Evolutionary conservation across 305 asterid species (phyloP).

Genomic region (Withania somnifera): DNA sequence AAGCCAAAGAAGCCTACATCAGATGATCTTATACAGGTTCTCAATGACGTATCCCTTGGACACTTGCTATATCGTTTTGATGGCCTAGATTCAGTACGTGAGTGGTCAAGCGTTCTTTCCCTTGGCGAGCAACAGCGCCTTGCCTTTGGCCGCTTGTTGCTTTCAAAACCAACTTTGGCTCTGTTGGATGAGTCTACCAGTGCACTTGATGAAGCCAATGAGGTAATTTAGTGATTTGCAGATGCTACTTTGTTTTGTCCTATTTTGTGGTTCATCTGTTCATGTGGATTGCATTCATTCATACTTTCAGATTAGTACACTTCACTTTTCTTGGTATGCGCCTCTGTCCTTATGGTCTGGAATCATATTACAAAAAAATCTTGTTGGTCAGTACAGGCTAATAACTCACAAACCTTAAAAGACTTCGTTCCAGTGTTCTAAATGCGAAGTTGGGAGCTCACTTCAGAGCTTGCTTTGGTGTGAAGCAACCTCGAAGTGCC

Average conservation of each 20-base stretch:
- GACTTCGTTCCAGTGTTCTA: too few relatives aligned
- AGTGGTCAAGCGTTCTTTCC: constrained; percentile 87
- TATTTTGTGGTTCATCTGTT: neutral
- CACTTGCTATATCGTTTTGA: constrained; percentile 51
- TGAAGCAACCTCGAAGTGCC: neutral
- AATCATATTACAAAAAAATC: neutral
- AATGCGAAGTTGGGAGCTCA: too few relatives aligned
- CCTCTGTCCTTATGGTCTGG: neutral
- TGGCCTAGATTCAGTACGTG: constrained; percentile 43
- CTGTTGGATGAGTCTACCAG: constrained; percentile 85
- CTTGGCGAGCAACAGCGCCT: constrained; percentile 95
- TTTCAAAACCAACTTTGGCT: constrained; percentile 57
- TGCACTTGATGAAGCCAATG: constrained; percentile 85
- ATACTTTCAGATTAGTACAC: neutral
- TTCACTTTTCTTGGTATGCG: neutral
- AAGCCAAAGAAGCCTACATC: constrained; percentile 45
- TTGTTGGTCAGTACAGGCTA: neutral
- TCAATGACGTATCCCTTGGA: constrained; percentile 70
- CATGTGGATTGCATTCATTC: neutral
- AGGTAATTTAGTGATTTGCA: constrained; percentile 29
- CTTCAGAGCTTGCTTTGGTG: too few relatives aligned
- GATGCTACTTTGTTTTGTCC: neutral
- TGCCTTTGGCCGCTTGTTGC: constrained; percentile 77
- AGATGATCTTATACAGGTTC: constrained; percentile 49
- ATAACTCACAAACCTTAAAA: too few relatives aligned